Percentiles rank a stretch among this genome's conserved stretches.
phyloP scores from a whole-genome alignment of 345 rosid genomes.

The Kernera saxatilis region DNA sequence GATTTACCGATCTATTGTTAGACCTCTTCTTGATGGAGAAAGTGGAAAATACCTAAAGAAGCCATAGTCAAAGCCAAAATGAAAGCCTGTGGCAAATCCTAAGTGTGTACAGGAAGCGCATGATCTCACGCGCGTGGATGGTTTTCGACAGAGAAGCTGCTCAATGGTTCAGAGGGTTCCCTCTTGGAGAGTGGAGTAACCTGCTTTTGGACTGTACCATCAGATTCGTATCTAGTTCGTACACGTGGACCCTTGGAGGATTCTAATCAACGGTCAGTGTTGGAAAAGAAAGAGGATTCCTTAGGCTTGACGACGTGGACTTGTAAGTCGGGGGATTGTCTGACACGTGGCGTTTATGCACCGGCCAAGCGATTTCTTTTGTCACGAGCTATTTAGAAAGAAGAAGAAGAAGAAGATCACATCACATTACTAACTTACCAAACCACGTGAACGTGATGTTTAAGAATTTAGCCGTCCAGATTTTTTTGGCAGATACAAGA shows the following conservation, averaged over 20 bases:
- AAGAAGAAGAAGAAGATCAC: not conserved
- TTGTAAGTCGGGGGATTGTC: not conserved
- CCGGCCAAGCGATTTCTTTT: slow-evolving; percentile 1
- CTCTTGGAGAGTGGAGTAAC: not conserved
- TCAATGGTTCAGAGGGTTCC: not conserved
- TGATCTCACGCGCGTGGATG: not conserved
- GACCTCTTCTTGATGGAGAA: slow-evolving; percentile 38
- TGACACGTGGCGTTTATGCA: slow-evolving; percentile 24
- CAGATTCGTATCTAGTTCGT: not conserved
- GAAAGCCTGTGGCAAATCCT: not conserved
- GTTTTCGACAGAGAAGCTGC: not conserved
- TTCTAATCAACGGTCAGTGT: slow-evolving; percentile 14
- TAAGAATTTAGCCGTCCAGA: not conserved
- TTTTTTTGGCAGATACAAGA: not conserved
- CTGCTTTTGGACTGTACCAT: not conserved
- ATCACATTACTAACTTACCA: not conserved
- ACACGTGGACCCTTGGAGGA: slow-evolving; percentile 19
- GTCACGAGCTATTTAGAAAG: slow-evolving; percentile 20
- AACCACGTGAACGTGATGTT: not conserved
- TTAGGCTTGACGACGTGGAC: slow-evolving; percentile 17
- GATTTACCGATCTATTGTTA: slow-evolving; percentile 32
- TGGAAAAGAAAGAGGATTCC: not conserved
- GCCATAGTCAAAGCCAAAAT: not conserved
- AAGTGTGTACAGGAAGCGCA: too few species aligned
- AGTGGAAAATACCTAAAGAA: not conserved